Evolutionary conservation across 441 rosid species (phyloP).

Genomic region (Capsella rubella): DNA sequence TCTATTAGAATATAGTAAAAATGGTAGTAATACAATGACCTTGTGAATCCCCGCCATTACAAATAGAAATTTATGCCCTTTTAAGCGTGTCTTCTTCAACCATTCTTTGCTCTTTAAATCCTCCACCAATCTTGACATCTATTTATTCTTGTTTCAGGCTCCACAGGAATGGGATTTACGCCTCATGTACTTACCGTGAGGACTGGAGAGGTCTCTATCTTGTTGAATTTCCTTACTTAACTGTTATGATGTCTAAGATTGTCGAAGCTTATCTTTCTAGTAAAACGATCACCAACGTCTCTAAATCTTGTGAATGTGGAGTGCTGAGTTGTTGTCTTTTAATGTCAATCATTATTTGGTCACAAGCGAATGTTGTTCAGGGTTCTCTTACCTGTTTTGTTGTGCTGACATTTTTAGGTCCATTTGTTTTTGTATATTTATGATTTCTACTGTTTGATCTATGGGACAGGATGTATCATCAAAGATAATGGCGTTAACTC

Average conservation of each 20-base stretch:
- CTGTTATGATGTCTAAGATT: neutral
- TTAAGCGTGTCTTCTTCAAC: constrained; percentile 6
- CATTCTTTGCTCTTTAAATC: neutral
- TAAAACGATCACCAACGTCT: neutral
- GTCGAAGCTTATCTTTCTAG: neutral
- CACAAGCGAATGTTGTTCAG: constrained; percentile 7
- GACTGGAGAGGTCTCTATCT: constrained; percentile 79
- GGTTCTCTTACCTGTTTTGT: neutral
- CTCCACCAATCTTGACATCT: constrained; percentile 2
- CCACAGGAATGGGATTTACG: constrained; percentile 72
- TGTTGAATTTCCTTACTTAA: neutral
- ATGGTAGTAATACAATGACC: constrained; percentile 29
- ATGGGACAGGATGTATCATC: constrained; percentile 62
- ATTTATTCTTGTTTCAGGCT: constrained; percentile 59
- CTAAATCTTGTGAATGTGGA: constrained; percentile 1
- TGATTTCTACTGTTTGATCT: constrained; percentile 4
- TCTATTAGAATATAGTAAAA: constrained; percentile 38
- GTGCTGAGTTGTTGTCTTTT: constrained; percentile 2
- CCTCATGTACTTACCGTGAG: constrained; percentile 83
- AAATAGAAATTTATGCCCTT: constrained; percentile 33
- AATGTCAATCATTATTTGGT: neutral
- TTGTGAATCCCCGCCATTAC: neutral
- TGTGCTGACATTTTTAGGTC: neutral
- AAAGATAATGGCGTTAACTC: constrained; percentile 66
- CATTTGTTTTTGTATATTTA: neutral